Evolutionary conservation across 2,329 filamentous ascomycete species (phyloP).

Genomic region (Orbilia oligospora): DNA sequence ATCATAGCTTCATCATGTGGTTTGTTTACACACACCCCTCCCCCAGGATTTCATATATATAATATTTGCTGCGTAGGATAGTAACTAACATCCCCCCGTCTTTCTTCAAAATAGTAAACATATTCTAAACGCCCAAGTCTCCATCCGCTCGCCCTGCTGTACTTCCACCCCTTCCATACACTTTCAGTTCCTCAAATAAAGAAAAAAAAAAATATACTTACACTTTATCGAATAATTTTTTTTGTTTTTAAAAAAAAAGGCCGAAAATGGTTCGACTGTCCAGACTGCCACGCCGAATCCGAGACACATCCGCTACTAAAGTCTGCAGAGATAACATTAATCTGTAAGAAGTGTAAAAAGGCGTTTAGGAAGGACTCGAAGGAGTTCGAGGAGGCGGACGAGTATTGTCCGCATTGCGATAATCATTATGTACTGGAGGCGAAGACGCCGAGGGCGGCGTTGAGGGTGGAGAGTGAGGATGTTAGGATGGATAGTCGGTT

Average conservation of each 20-base stretch:
- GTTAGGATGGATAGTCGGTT: slow-evolving; percentile 82
- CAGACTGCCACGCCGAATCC: slow-evolving; percentile 89
- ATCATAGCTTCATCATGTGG: slow-evolving; percentile 29
- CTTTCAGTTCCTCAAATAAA: slow-evolving; percentile 8
- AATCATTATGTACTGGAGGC: slow-evolving; percentile 98
- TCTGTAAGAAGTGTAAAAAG: slow-evolving; percentile 99
- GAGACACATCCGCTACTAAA: slow-evolving; percentile 83
- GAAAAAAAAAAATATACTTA: not conserved
- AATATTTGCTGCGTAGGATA: not conserved
- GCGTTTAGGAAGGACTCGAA: slow-evolving; percentile 93
- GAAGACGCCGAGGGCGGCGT: slow-evolving; percentile 81
- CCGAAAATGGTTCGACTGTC: slow-evolving; percentile 98
- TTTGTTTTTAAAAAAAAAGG: slow-evolving; percentile 67
- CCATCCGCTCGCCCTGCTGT: slow-evolving; percentile 97
- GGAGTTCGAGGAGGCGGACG: slow-evolving; percentile 95
- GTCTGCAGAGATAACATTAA: slow-evolving; percentile 89
- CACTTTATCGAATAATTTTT: not conserved
- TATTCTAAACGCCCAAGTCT: slow-evolving; percentile 96
- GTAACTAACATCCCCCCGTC: slow-evolving; percentile 18
- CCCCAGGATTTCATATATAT: not conserved
- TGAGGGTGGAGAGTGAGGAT: slow-evolving; percentile 93
- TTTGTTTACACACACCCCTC: not conserved
- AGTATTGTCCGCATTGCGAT: slow-evolving; percentile 99
- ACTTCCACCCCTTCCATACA: slow-evolving; percentile 67
- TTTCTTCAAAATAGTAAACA: slow-evolving; percentile 79